phyloP scores from a whole-genome alignment of 805 yeast genomes.

The Wickerhamomyces chambardii region DNA sequence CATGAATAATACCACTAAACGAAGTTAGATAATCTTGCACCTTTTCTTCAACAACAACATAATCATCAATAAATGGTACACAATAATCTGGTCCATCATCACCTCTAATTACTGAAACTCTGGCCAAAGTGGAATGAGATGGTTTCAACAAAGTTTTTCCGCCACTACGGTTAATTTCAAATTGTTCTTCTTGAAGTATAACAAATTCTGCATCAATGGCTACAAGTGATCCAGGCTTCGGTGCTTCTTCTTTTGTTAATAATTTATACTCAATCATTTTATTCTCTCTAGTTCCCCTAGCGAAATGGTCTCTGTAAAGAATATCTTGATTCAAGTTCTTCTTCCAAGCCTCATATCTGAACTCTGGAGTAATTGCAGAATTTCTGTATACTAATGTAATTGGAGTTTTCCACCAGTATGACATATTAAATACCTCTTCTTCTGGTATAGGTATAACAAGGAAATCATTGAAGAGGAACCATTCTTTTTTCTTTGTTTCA shows the following conservation, averaged over 20 bases:
- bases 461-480: conserved; percentile 91
- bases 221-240: conserved; percentile 63
- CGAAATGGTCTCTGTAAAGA: conserved; percentile 67
- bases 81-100: conserved; percentile 57
- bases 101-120: conserved; percentile 81
- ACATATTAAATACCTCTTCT: conserved; percentile 67
- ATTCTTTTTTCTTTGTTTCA: conserved; percentile 24
- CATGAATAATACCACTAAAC: conserved; percentile 89
- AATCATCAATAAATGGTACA: conserved; percentile 86
- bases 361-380: conserved; percentile 28
- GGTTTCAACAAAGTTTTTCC: conserved; percentile 64
- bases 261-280: conserved; percentile 56
- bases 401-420: conserved; percentile 79
- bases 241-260: conserved; percentile 63
- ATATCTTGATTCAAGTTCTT: conserved; percentile 49
- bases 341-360: conserved; percentile 40
- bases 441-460: conserved; percentile 69
- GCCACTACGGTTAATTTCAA: conserved; percentile 73
- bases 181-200: conserved; percentile 63
- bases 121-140: conserved; percentile 66
- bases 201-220: conserved; percentile 99
- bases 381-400: conserved; percentile 59
- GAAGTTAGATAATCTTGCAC: conserved; percentile 84
- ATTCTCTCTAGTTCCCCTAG: conserved; percentile 53
- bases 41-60: conserved; percentile 62